A percentile compares a stretch with the other conserved stretches of the same genome.
phyloP scores from a whole-genome alignment of 768 basidiomycete genomes.

The Tricholoma sp. region DNA sequence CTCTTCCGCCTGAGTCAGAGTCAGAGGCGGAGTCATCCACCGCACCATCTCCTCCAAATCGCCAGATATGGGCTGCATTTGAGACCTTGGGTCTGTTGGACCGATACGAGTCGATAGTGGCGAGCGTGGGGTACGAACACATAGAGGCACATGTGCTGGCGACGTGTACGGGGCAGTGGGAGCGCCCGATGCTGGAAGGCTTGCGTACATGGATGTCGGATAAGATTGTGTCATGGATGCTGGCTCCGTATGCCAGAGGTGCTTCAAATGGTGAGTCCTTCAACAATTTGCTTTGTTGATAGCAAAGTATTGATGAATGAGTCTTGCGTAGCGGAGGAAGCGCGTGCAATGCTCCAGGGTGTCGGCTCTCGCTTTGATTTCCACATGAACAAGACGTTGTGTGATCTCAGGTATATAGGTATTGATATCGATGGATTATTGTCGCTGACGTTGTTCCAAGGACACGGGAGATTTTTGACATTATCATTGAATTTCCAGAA shows the following conservation, averaged over 20 bases:
- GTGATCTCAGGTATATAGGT: conserved; percentile 66
- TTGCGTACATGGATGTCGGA: conserved; percentile 75
- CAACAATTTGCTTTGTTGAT: conserved; percentile 1
- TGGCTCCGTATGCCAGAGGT: conserved; percentile 69
- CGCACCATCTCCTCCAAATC: conserved; percentile 16
- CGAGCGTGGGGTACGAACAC: conserved; percentile 79
- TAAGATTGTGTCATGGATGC: conserved; percentile 82
- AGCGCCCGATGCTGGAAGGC: conserved; percentile 51
- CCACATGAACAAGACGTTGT: conserved; percentile 87
- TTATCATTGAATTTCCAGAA: conserved; percentile 92
- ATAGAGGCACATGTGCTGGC: conserved; percentile 72
- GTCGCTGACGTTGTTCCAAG: conserved; percentile 25
- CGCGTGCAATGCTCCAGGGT: conserved; percentile 65
- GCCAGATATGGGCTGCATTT: conserved; percentile 51
- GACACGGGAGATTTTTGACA: conserved; percentile 87
- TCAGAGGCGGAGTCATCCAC: conserved; percentile 9
- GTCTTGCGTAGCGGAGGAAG: conserved; percentile 56
- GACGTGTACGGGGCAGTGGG: conserved; percentile 69
- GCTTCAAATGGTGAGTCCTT: conserved; percentile 47
- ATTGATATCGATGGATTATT: not conserved
- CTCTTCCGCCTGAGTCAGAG: conserved; percentile 37
- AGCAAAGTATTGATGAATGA: not conserved
- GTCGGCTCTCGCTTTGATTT: conserved; percentile 86
- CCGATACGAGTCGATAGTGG: conserved; percentile 79
- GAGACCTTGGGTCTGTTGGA: conserved; percentile 73